Base-by-base conservation (phyloP, 495 filamentous ascomycete species). In the Letharia columbiana region DNA sequence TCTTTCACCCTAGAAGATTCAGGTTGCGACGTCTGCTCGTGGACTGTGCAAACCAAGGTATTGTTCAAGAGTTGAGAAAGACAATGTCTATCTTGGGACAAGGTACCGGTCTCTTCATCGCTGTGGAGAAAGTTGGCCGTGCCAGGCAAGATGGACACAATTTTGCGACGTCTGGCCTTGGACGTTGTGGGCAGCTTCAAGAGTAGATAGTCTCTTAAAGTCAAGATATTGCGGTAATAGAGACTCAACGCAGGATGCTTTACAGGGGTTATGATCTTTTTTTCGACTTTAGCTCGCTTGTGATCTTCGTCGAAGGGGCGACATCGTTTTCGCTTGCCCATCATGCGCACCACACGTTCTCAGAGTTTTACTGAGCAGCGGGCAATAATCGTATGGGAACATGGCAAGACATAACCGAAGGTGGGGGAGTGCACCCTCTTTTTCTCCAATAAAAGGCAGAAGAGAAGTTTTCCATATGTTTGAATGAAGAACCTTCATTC, bases 161-260 rank as follows among this genome's bases (percentile, higher is more conserved):
- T 79, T 66, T 75, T 81, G 47, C 82, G 78, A 45, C 80, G 79
- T 17, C 82, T 77, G 39, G 62, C 73, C 69, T 81, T 87, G 11
- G 84, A 84, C 7, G 81, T 76, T 23, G 70, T 70, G 8, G 81
- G 79, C 28, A 89, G 77, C 64, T 73, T 77, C 49, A 77, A 77
- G 37, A 85, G 73, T 60, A 94, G 78, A 75, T 91, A 92, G 44
- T 89, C 79, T 52, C 91, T 86, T 60, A 98, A 76, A 0, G 88
- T 86, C 44, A 85, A 73, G 18, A 91, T 81, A 41, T 82, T 72
- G 5, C 80, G 75, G 76, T 96, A 96, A 78, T 90, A 95, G 67
- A 85, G 81, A 57, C 80, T 83, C 61, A 98, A 81, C 39, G 96
- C 81, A 28, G 86, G 85, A 75, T 91, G 88, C 39, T 44, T 61